Base-by-base conservation (phyloP, 2,329 filamentous ascomycete genomes). In the Stagonosporopsis rhizophila region DNA sequence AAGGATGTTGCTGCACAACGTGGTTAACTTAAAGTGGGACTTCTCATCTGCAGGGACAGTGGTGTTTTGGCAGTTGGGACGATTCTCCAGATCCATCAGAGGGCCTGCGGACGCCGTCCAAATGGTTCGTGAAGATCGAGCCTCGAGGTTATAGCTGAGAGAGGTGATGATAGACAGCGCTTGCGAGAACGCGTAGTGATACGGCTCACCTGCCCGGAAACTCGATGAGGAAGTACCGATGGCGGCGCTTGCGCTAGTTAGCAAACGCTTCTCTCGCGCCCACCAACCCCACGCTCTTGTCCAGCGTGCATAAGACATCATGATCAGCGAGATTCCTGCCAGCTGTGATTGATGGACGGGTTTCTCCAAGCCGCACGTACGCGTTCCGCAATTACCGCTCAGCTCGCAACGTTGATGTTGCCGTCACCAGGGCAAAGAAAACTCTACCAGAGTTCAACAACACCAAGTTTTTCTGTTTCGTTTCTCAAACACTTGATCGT, bases 281-380 rank as follows among this genome's bases (percentile, higher is more conserved):
- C 44, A 27, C 19, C 35, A 49, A 58, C 49, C 55, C 44, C 27
- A 30, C 20, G 42, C 47, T 37, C 44, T 52, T 41, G 23, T 42
- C 20, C 35, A 56, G 20, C 39, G 14, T 56, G 47, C 53, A 46
- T 40, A 37, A 50, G 34, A 19, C 12, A 50, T 42, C 44, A 47
- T 46, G 49, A 58, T 58, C 49, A 49, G 48, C 55, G 27, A 41
- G 17, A 22, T 22, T 49, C 23, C 52, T 32, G 20, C 28, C 49
- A 49, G 40, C 44, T 53, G 20, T 52, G 55, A 48, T 58, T 48
- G 49, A 52, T 49, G 48, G 55, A 52, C 32, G 7, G 44, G 11
- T 28, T 40, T 27, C 34, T 53, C 44, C 49, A 48, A 45, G 34
- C 48, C 54, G 40, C 47, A 28, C 38, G 28, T 48, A 49, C 49